phyloP scores from a whole-genome alignment of 495 filamentous ascomycete species.

The Xylaria acuta region DNA sequence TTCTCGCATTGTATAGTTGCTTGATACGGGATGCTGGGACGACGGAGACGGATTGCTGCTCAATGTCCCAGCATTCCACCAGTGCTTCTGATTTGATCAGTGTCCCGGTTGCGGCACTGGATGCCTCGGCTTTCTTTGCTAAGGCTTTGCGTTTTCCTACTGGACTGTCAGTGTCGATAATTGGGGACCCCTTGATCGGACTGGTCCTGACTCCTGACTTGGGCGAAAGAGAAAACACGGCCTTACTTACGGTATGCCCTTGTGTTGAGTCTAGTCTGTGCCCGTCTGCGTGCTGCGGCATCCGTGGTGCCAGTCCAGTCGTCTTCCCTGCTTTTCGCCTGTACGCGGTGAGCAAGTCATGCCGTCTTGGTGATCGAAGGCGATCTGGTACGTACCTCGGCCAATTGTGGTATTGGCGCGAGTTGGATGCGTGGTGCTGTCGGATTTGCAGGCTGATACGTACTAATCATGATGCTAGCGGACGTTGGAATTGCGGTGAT shows the following conservation, averaged over 20 bases:
- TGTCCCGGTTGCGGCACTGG: conserved; percentile 32
- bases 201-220: conserved; percentile 29
- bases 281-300: conserved; percentile 42
- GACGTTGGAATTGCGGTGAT: conserved; percentile 36
- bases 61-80: conserved; percentile 49
- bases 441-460: conserved; percentile 40
- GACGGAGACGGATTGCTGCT: conserved; percentile 42
- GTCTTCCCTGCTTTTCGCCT: conserved; percentile 47
- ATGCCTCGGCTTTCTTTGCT: conserved; percentile 41
- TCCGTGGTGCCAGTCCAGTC: conserved; percentile 52
- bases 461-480: conserved; percentile 42
- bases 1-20: conserved; percentile 47
- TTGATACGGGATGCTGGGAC: conserved; percentile 47
- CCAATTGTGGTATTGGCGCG: conserved; percentile 47
- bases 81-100: conserved; percentile 41
- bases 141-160: conserved; percentile 48
- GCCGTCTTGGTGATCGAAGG: conserved; percentile 30
- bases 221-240: conserved; percentile 34
- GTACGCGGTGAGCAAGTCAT: conserved; percentile 36
- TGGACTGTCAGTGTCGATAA: conserved; percentile 36
- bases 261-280: conserved; percentile 51
- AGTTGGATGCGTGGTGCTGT: conserved; percentile 44
- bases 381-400: conserved; percentile 43
- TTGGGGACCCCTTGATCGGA: conserved; percentile 27
- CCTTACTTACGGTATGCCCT: conserved; percentile 50